phyloP scores from a whole-genome alignment of 352 stramenopile species.

The Saprolegnia parasitica region DNA sequence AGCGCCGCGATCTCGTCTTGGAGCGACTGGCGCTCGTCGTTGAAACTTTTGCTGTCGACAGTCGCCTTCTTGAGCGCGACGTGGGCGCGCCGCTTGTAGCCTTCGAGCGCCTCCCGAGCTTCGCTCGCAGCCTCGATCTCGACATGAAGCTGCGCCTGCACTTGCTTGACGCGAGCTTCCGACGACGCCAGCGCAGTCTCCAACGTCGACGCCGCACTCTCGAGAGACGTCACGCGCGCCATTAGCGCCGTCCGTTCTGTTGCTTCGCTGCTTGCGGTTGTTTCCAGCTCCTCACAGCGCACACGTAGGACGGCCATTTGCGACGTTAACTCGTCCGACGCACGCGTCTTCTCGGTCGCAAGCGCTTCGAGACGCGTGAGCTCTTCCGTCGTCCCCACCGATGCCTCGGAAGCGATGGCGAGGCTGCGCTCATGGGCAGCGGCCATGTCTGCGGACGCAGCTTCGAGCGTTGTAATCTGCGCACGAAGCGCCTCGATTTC shows the following conservation, averaged over 20 bases:
- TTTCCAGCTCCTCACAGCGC: constrained; percentile 22
- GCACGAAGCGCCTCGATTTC: not conserved
- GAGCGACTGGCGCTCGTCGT: constrained; percentile 50
- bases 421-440: not conserved
- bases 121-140: constrained; percentile 51
- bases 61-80: constrained; percentile 73
- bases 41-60: constrained; percentile 60
- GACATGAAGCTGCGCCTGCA: constrained; percentile 29
- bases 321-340: constrained; percentile 18
- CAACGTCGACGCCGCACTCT: not conserved
- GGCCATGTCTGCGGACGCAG: not conserved
- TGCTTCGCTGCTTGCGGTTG: not conserved
- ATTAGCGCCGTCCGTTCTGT: constrained; percentile 1
- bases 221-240: too few relatives aligned
- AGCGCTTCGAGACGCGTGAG: not conserved
- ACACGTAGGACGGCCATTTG: too few relatives aligned
- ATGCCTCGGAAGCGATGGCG: not conserved
- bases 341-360: not conserved
- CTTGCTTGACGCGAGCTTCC: constrained; percentile 28
- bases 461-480: not conserved
- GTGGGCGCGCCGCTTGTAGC: constrained; percentile 75
- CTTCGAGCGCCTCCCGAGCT: constrained; percentile 54
- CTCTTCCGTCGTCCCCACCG: constrained; percentile 13
- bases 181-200: constrained; percentile 23
- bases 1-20: constrained; percentile 53